A percentile compares a stretch with the other conserved stretches of the same genome.
Evolutionary conservation across 345 rosid species (phyloP).

Genomic region (Psidium friedrichsthalianum): DNA sequence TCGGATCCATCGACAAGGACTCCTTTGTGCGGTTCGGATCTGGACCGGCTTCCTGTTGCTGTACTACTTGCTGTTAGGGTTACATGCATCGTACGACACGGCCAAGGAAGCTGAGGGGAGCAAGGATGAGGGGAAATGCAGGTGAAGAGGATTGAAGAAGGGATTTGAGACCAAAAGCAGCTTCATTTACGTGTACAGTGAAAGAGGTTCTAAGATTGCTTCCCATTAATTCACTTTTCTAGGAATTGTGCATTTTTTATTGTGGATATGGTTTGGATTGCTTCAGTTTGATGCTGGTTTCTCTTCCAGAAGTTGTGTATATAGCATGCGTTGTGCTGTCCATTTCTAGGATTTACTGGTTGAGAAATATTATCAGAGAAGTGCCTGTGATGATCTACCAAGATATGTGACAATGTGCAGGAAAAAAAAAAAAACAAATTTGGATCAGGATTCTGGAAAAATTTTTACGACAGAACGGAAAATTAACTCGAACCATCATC

Average conservation of each 20-base stretch:
- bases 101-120: constrained; percentile 16
- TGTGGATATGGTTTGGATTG: too few relatives aligned
- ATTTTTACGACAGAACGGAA: too few relatives aligned
- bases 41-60: constrained; percentile 51
- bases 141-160: constrained; percentile 32
- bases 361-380: neutral
- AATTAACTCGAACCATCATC: neutral
- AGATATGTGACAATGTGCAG: neutral
- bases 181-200: neutral
- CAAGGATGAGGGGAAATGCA: neutral
- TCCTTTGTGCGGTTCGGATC: constrained; percentile 56
- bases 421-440: neutral
- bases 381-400: neutral
- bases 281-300: neutral
- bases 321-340: neutral
- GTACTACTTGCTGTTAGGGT: constrained; percentile 58
- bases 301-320: neutral
- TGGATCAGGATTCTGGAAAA: neutral
- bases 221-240: too few relatives aligned
- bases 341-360: neutral
- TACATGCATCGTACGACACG: constrained; percentile 63
- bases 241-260: too few relatives aligned
- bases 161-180: neutral
- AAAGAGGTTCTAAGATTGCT: neutral
- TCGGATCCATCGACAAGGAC: constrained; percentile 53